Conservation (phyloP, 1,284 basidiomycete species). For the Ustilago xerochloae region DNA sequence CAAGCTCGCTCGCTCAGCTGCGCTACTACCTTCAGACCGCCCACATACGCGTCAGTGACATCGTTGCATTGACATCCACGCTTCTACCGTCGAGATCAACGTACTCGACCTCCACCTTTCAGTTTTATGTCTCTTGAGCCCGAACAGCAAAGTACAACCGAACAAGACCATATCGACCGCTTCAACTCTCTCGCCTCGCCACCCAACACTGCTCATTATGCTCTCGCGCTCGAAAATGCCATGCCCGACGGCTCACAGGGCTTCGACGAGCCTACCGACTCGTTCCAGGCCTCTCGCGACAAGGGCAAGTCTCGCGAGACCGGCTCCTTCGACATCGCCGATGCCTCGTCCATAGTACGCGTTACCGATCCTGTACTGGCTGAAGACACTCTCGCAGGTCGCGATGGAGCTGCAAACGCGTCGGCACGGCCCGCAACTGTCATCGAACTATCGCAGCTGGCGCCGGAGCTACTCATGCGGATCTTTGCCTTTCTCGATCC, state of each 20-base stretch:
- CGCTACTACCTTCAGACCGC: too few species aligned
- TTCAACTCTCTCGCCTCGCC: neutral
- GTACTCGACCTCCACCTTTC: conserved; percentile 20
- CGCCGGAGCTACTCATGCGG: conserved; percentile 80
- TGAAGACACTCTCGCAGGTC: neutral
- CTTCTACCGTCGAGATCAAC: conserved; percentile 18
- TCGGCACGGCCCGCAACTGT: conserved; percentile 58
- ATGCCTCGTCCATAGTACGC: conserved; percentile 32
- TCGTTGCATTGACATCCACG: conserved; percentile 16
- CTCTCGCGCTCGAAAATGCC: neutral
- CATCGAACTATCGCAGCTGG: conserved; percentile 62
- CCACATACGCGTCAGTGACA: conserved; percentile 27
- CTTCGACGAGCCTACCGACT: neutral
- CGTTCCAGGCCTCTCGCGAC: conserved; percentile 1
- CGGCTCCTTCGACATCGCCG: neutral
- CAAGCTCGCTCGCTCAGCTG: too few species aligned
- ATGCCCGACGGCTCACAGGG: neutral
- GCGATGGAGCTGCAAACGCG: neutral
- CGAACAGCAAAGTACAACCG: neutral
- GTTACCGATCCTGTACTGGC: conserved; percentile 18
- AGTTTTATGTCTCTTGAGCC: conserved; percentile 47
- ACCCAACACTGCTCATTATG: conserved; percentile 16
- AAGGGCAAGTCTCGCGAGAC: conserved; percentile 21
- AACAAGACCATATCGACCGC: conserved; percentile 5
- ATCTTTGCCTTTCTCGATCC: conserved; percentile 82